Evolutionary conservation across 2,329 filamentous ascomycete species (phyloP), one percentile per base, ranked within the genome.

Genomic region (Pezicula rhizophila): DNA sequence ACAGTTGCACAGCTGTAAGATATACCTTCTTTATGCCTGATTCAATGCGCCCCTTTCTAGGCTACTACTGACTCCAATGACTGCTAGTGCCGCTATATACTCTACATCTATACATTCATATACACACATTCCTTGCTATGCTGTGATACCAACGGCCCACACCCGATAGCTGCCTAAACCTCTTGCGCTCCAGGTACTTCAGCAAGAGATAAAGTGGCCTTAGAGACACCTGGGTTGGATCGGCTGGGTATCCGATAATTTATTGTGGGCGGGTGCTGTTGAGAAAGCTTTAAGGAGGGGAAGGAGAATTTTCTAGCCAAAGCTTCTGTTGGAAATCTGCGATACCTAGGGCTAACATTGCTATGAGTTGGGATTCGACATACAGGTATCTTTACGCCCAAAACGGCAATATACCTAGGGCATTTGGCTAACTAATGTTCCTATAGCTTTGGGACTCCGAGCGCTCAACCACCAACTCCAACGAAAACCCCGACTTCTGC

Each of bases 301-400:
- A 46, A 56, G 52, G 51, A 57, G 33, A 52, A 48, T 54, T 57
- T 54, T 53, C 52, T 54, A 14, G 41, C 17, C 40, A 42, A 15
- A 26, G 40, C 40, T 11, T 28, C 8, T 28, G 20, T 42, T 15
- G 14, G 40, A 25, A 15, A 2, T 26, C 25, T 49, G 37, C 46
- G 47, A 38, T 34, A 52, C 42, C 45, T 42, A 40, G 42, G 52
- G 28, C 11, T 43, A 43, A 56, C 45, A 57, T 69, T 80, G 79
- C 76, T 82, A 84, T 84, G 80, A 82, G 72, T 74, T 76, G 75
- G 69, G 75, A 81, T 69, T 74, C 68, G 64, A 68, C 69, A 68
- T 71, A 72, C 65, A 81, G 78, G 79, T 70, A 73, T 68, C 67
- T 53, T 25, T 17, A 14, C 33, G 15, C 25, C 18, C 23, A 23